Percentiles rank a stretch among this genome's conserved stretches.
Evolutionary conservation across 2,329 filamentous ascomycete genomes (phyloP).

Genomic region (Cordyceps tenuipes): DNA sequence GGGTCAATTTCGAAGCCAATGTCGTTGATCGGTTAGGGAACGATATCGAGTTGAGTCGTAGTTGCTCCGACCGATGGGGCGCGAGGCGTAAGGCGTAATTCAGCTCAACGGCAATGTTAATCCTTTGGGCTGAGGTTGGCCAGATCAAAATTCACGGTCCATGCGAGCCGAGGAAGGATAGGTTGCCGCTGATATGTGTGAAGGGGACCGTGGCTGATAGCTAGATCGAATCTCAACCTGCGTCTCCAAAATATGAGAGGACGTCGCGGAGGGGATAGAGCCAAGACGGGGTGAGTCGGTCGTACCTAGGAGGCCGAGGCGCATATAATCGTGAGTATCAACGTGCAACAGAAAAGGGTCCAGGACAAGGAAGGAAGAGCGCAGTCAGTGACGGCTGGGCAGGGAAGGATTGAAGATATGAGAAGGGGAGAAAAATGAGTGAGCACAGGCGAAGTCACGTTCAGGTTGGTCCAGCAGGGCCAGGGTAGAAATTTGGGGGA

Average conservation of each 20-base stretch:
- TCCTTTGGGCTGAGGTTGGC: neutral
- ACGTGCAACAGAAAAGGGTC: neutral
- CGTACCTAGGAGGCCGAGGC: neutral
- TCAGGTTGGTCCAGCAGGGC: slow-evolving; percentile 1
- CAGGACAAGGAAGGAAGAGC: neutral
- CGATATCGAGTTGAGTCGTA: neutral
- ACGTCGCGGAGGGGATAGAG: neutral
- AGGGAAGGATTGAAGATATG: slow-evolving; percentile 1
- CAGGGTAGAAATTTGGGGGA: neutral
- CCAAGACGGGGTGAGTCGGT: neutral
- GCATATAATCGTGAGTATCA: neutral
- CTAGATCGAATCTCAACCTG: neutral
- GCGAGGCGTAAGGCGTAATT: neutral
- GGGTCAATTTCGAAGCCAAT: neutral
- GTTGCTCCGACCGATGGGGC: neutral
- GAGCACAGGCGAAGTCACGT: slow-evolving; percentile 8
- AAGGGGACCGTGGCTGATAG: neutral
- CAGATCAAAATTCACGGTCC: neutral
- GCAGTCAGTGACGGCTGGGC: neutral
- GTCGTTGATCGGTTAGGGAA: neutral
- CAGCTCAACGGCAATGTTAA: neutral
- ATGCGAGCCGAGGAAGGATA: neutral
- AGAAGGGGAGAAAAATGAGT: slow-evolving; percentile 11
- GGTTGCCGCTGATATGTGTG: neutral
- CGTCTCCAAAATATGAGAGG: neutral